Percentiles rank a stretch among this genome's conserved stretches.
Conservation (phyloP, 2,329 filamentous ascomycete genomes). For the Zelopaecilomyces penicillatus region DNA sequence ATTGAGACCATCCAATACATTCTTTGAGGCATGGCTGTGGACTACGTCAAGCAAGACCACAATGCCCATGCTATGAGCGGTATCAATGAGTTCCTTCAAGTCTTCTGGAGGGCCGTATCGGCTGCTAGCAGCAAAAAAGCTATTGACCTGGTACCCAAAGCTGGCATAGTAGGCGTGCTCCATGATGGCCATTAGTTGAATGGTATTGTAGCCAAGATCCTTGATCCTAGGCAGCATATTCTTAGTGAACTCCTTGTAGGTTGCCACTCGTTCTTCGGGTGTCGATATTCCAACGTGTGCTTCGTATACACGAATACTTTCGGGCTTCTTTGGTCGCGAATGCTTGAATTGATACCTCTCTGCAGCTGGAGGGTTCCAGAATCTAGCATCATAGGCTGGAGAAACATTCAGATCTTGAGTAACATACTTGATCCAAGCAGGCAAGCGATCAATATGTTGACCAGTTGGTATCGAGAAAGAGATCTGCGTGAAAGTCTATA, state of each 20-base stretch:
- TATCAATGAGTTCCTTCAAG: conserved; percentile 92
- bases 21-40: conserved; percentile 97
- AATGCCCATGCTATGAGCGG: conserved; percentile 83
- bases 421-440: conserved; percentile 95
- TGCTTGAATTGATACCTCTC: conserved; percentile 83
- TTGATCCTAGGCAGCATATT: conserved; percentile 90
- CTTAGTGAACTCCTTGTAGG: conserved; percentile 94
- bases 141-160: conserved; percentile 98
- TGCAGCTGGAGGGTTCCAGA: conserved; percentile 83
- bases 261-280: conserved; percentile 78
- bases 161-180: conserved; percentile 99
- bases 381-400: conserved; percentile 86
- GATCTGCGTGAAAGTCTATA: conserved; percentile 45
- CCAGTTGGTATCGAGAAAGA: conserved; percentile 72
- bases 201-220: conserved; percentile 87
- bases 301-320: conserved; percentile 88
- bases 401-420: conserved; percentile 88
- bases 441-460: conserved; percentile 77
- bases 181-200: conserved; percentile 98
- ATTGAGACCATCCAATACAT: conserved; percentile 89
- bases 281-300: conserved; percentile 98
- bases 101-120: conserved; percentile 91
- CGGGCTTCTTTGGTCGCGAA: conserved; percentile 69
- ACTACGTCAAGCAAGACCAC: conserved; percentile 91
- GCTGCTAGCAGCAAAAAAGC: conserved; percentile 95